phyloP scores from a whole-genome alignment of 2,329 filamentous ascomycete genomes.

The Botrytis squamosa region DNA sequence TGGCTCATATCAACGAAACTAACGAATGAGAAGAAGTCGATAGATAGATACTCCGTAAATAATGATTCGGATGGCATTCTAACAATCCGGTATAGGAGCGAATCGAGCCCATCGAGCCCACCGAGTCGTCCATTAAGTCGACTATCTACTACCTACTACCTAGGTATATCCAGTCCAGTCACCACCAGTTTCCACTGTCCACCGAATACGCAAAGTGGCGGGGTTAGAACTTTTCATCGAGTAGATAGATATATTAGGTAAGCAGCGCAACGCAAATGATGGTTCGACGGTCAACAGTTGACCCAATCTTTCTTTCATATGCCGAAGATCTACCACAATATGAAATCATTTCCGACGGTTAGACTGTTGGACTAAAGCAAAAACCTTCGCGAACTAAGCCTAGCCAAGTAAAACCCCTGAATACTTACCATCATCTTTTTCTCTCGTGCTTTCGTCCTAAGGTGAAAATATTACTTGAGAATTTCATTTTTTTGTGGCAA shows the following conservation, averaged over 20 bases:
- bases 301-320: neutral
- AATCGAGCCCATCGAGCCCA: neutral
- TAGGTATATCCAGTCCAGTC: neutral
- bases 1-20: neutral
- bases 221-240: neutral
- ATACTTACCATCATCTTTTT: conserved; percentile 5
- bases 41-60: neutral
- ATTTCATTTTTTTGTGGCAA: conserved; percentile 15
- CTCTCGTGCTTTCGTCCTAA: neutral
- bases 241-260: neutral
- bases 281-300: neutral
- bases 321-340: conserved; percentile 1
- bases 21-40: neutral
- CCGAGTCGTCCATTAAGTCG: neutral
- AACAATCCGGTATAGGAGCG: neutral
- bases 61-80: neutral
- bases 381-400: neutral
- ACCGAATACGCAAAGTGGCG: neutral
- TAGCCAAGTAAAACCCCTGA: conserved; percentile 13
- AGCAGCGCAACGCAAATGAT: neutral
- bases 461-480: conserved; percentile 15
- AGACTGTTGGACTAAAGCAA: neutral
- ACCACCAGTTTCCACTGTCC: neutral
- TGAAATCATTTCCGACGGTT: neutral
- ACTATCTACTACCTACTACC: neutral